A percentile compares a stretch with the other conserved stretches of the same genome.
Conservation (phyloP, 176 grass and related monocot genomes). For the Raddia guianensis region DNA sequence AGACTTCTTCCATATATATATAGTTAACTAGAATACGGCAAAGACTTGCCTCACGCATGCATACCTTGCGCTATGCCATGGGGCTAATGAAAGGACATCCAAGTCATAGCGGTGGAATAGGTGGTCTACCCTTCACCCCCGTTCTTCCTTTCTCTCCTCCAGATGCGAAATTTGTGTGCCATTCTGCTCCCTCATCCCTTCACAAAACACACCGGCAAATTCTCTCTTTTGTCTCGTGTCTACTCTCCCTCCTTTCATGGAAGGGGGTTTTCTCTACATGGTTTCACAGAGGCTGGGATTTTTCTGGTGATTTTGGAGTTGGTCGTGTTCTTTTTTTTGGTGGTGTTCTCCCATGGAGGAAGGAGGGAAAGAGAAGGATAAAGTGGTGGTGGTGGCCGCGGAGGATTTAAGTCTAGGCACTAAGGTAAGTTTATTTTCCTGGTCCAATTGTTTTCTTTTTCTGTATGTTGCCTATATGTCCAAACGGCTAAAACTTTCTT, state of each 20-base stretch:
- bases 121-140: too few species aligned
- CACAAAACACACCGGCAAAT: too few species aligned
- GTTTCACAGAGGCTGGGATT: not conserved
- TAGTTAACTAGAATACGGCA: too few species aligned
- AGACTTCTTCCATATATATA: too few species aligned
- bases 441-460: not conserved
- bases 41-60: too few species aligned
- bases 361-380: constrained; percentile 33
- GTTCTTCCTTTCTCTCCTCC: too few species aligned
- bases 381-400: not conserved
- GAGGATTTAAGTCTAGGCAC: constrained; percentile 25
- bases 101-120: too few species aligned
- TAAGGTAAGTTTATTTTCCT: constrained; percentile 19
- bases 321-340: constrained; percentile 10
- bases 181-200: too few species aligned
- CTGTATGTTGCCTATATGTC: not conserved
- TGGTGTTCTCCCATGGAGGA: constrained; percentile 31
- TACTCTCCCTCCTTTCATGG: not conserved
- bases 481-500: not conserved
- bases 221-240: not conserved
- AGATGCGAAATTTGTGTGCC: too few species aligned
- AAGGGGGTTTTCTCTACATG: not conserved
- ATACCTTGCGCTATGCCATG: too few species aligned
- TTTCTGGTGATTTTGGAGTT: not conserved
- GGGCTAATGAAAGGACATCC: too few species aligned